A percentile compares a stretch with the other conserved stretches of the same genome.
Conservation (phyloP, 2,329 filamentous ascomycete genomes). For the Alternaria rosae region DNA sequence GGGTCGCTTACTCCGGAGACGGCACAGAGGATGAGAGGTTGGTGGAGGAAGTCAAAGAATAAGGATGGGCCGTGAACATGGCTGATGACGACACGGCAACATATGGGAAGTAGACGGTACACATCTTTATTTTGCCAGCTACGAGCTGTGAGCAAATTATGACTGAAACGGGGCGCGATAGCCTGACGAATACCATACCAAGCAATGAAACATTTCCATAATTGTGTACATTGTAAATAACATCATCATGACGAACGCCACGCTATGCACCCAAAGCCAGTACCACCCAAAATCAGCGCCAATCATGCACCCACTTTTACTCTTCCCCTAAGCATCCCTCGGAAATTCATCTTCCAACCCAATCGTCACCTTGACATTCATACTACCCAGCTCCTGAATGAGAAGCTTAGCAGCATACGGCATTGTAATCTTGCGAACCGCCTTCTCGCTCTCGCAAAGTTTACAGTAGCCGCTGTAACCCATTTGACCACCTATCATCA, state of each 20-base stretch:
- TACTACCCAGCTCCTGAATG: constrained; percentile 94
- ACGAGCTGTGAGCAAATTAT: neutral
- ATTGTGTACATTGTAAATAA: neutral
- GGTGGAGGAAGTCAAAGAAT: constrained; percentile 23
- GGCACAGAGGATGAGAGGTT: constrained; percentile 17
- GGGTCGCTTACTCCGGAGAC: constrained; percentile 22
- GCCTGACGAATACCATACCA: neutral
- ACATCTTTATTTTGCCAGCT: neutral
- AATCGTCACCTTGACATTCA: constrained; percentile 96
- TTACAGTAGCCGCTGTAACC: constrained; percentile 95
- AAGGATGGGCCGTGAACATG: neutral
- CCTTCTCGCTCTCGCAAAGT: constrained; percentile 83
- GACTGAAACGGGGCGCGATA: neutral
- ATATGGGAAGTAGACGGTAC: neutral
- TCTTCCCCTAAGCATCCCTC: constrained; percentile 9
- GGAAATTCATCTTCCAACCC: constrained; percentile 95
- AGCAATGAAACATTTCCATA: neutral
- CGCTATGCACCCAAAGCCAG: constrained; percentile 25
- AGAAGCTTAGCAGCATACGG: constrained; percentile 96
- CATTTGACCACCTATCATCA: constrained; percentile 72
- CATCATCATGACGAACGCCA: constrained; percentile 12
- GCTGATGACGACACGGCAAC: neutral
- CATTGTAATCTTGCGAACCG: constrained; percentile 92
- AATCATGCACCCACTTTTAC: neutral
- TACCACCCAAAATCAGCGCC: constrained; percentile 1